These are phyloP conservation scores for Xylaria sp. DNA, from an alignment of 2,329 filamentous ascomycete genomes.

Conservation along the genomic window DNA sequence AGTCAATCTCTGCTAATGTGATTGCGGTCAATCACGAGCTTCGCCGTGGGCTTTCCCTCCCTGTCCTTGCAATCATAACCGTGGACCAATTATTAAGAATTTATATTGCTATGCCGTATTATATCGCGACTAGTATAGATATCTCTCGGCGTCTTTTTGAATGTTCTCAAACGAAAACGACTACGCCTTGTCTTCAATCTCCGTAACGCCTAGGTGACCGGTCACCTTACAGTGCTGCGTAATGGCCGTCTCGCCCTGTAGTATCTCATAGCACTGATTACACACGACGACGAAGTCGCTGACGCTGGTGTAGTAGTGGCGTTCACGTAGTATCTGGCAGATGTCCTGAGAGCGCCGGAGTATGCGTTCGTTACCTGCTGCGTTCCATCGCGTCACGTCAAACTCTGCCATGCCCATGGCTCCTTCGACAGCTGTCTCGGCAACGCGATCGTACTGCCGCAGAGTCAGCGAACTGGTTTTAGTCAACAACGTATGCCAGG, in stretches of 20 bases:
- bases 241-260: constrained; percentile 73
- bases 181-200: constrained; percentile 52
- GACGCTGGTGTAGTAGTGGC: constrained; percentile 90
- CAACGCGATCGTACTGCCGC: constrained; percentile 66
- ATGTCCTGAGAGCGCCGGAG: constrained; percentile 75
- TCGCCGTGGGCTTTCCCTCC: no score
- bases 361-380: constrained; percentile 68
- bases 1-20: no score
- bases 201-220: constrained; percentile 68
- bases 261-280: constrained; percentile 75
- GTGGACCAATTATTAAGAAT: no score
- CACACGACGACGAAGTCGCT: constrained; percentile 82
- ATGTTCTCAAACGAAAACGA: background rate
- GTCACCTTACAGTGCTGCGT: constrained; percentile 70
- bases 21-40: no score
- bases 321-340: constrained; percentile 72
- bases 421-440: constrained; percentile 72
- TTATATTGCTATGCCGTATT: background rate
- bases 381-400: constrained; percentile 72
- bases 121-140: background rate
- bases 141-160: background rate
- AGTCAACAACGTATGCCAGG: background rate
- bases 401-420: constrained; percentile 71
- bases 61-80: no score
- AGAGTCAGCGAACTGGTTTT: background rate